A percentile compares a stretch with the other conserved stretches of the same genome.
Conservation (phyloP, 164 flowering plant species). For the Cinnamomum chago region DNA sequence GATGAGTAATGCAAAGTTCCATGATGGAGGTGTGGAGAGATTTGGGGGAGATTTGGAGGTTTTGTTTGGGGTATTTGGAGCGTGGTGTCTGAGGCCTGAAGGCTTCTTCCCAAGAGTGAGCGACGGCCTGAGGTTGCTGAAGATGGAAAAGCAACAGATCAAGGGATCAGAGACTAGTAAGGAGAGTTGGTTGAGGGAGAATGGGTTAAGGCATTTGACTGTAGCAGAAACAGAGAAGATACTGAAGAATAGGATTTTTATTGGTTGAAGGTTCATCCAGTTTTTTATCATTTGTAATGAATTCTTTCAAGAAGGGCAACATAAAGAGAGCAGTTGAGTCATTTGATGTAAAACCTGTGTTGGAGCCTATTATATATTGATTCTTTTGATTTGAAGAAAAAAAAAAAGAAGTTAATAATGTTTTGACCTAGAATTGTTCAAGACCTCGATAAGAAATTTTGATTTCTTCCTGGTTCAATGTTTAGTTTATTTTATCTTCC, state of each 20-base stretch:
- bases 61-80: conserved; percentile 65
- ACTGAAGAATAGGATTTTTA: conserved; percentile 46
- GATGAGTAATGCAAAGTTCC: conserved; percentile 62
- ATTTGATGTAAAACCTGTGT: no score
- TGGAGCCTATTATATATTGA: no score
- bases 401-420: no score
- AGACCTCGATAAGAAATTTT: no score
- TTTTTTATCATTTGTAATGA: background rate
- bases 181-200: conserved; percentile 61
- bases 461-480: no score
- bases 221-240: conserved; percentile 62
- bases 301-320: background rate
- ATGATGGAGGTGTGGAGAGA: conserved; percentile 63
- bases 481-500: no score
- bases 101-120: conserved; percentile 76
- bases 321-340: no score
- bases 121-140: conserved; percentile 73
- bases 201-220: conserved; percentile 54
- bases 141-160: conserved; percentile 45
- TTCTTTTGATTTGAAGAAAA: no score
- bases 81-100: conserved; percentile 94
- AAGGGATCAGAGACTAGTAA: conserved; percentile 31
- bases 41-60: conserved; percentile 59
- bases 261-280: conserved; percentile 9
- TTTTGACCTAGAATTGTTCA: no score